phyloP scores from a whole-genome alignment of 768 basidiomycete genomes.

The Cantharellus cinnabarinus region DNA sequence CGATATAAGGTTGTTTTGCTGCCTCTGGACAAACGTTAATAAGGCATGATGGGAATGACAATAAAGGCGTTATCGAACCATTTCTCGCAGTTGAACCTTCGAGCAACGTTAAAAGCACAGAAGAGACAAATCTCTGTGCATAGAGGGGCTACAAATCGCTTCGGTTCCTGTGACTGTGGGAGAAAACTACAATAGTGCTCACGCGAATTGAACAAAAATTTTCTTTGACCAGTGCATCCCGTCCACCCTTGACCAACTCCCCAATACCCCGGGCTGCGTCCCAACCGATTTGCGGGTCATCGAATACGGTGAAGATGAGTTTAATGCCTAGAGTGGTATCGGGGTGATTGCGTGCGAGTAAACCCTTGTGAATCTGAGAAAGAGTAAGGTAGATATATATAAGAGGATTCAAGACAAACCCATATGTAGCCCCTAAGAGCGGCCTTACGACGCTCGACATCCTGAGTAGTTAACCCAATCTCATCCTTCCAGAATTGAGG shows the following conservation, averaged over 20 bases:
- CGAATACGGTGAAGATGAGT: constrained; percentile 47
- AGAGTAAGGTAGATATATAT: not conserved
- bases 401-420: constrained; percentile 24
- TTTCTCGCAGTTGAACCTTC: no score
- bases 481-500: constrained; percentile 24
- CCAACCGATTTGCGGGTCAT: constrained; percentile 41
- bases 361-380: constrained; percentile 30
- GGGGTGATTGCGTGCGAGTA: constrained; percentile 56
- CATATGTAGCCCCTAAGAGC: constrained; percentile 46
- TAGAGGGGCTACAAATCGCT: constrained; percentile 22
- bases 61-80: no score
- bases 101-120: no score
- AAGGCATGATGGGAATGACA: no score
- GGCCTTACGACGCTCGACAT: constrained; percentile 24
- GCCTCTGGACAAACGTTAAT: no score
- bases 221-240: constrained; percentile 48
- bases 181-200: constrained; percentile 8
- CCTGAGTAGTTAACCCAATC: constrained; percentile 19
- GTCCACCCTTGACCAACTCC: constrained; percentile 33
- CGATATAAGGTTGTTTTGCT: constrained; percentile 33
- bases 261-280: constrained; percentile 64
- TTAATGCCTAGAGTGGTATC: constrained; percentile 35
- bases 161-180: constrained; percentile 15
- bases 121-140: no score
- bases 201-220: constrained; percentile 69